Evolutionary conservation across 176 grass and related monocot genomes (phyloP).

Genomic region (Carex myosuroides): DNA sequence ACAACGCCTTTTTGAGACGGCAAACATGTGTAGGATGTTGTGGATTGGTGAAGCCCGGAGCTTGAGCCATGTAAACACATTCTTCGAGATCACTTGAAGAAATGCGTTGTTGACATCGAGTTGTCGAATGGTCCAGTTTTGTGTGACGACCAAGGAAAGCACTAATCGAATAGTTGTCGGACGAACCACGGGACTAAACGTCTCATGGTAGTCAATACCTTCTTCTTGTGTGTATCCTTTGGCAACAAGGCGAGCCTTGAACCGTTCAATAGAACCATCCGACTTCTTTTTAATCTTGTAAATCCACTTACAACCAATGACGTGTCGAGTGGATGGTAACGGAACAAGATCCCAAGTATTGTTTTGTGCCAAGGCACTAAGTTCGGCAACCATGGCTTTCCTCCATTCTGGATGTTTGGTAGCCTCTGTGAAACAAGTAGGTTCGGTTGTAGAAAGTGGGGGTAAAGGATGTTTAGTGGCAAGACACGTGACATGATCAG

Average conservation of each 20-base stretch:
- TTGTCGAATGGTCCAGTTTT: accelerated
- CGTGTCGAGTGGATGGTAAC: neutral
- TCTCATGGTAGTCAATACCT: neutral
- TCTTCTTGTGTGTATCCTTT: neutral
- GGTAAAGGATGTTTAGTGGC: neutral
- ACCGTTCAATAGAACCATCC: neutral
- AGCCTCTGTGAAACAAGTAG: neutral
- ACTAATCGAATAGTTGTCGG: neutral
- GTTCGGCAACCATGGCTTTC: neutral
- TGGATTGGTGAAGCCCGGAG: neutral
- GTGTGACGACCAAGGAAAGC: neutral
- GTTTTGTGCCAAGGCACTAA: neutral
- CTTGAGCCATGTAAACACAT: neutral
- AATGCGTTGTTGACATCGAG: neutral
- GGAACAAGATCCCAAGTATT: neutral
- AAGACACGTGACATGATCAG: neutral
- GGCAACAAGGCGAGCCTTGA: neutral
- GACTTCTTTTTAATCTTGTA: neutral
- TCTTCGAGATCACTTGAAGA: neutral
- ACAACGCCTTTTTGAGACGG: too few species aligned
- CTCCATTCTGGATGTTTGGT: neutral
- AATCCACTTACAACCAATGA: neutral
- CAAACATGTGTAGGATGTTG: too few species aligned
- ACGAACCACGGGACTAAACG: neutral
- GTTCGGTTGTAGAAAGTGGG: neutral